Evolutionary conservation across 2,329 filamentous ascomycete genomes (phyloP).

Genomic region (Xylaria sp.): DNA sequence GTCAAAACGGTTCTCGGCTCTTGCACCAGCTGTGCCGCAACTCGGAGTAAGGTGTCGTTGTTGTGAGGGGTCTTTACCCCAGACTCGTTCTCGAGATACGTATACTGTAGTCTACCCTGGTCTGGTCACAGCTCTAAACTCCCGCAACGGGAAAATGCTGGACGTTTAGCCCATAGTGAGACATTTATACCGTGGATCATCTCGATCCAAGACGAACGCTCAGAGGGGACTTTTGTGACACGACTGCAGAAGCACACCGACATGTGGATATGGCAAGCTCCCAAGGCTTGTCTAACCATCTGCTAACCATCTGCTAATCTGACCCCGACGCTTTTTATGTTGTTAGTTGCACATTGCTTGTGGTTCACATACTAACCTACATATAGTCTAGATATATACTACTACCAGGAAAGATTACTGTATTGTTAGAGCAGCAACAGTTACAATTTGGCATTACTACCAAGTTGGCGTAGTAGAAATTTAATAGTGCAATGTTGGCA

Average conservation of each 20-base stretch:
- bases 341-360: background rate
- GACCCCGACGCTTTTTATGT: background rate
- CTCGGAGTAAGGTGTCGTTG: background rate
- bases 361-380: background rate
- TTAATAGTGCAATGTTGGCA: background rate
- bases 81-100: background rate
- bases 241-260: background rate
- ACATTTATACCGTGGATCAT: constrained; percentile 6
- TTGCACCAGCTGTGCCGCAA: constrained; percentile 14
- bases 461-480: background rate
- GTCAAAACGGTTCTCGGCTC: constrained; percentile 3
- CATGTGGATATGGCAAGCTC: constrained; percentile 2
- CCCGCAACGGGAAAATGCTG: constrained; percentile 28
- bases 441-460: background rate
- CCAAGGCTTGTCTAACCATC: background rate
- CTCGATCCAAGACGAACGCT: background rate
- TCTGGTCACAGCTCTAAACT: background rate
- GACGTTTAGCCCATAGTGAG: constrained; percentile 8
- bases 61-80: background rate
- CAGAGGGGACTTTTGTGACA: background rate
- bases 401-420: background rate
- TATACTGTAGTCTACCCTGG: background rate
- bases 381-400: background rate
- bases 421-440: background rate
- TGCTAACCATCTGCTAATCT: too few species aligned